These are phyloP conservation scores for Phoenix dactylifera DNA, from an alignment of 176 grass and related monocot genomes.

Conservation along the genomic window DNA sequence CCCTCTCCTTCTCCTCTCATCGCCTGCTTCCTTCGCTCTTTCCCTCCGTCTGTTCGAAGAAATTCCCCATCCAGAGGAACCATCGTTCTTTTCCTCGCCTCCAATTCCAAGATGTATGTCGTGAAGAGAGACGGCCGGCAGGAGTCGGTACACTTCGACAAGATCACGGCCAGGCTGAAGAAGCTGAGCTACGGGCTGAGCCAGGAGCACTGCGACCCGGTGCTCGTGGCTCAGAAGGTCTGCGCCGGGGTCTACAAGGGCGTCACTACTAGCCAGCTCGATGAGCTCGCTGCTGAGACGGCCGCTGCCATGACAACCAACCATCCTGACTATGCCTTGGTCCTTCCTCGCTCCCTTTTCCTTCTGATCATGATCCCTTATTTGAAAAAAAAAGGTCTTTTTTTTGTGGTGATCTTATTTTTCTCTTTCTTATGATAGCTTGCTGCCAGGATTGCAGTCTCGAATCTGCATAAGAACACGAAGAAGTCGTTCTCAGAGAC, in stretches of 20 bases:
- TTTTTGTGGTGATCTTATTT: too few relatives aligned
- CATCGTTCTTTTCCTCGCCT: too few relatives aligned
- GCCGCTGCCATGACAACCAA: conserved; percentile 74
- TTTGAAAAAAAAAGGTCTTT: not conserved
- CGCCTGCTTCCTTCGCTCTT: not conserved
- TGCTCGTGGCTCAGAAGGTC: conserved; percentile 90
- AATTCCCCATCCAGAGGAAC: conserved; percentile 19
- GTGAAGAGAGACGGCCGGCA: conserved; percentile 83
- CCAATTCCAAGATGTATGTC: conserved; percentile 56
- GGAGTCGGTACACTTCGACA: conserved; percentile 95
- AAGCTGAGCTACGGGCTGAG: conserved; percentile 95
- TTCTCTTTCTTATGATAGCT: conserved; percentile 30
- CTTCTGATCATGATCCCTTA: not conserved
- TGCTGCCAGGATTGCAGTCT: conserved; percentile 86
- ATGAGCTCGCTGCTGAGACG: conserved; percentile 93
- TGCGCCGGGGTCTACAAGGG: conserved; percentile 91
- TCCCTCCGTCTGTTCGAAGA: conserved; percentile 35
- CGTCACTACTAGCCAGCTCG: conserved; percentile 92
- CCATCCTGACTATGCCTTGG: conserved; percentile 88
- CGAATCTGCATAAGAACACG: conserved; percentile 96
- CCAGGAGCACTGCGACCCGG: conserved; percentile 95
- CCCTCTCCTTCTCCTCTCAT: not conserved
- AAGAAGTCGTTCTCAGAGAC: conserved; percentile 93
- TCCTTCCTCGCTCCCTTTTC: conserved; percentile 3
- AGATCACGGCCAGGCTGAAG: conserved; percentile 94